phyloP scores from a whole-genome alignment of 148 eudicot genomes.

The Rhododendron vialii region DNA sequence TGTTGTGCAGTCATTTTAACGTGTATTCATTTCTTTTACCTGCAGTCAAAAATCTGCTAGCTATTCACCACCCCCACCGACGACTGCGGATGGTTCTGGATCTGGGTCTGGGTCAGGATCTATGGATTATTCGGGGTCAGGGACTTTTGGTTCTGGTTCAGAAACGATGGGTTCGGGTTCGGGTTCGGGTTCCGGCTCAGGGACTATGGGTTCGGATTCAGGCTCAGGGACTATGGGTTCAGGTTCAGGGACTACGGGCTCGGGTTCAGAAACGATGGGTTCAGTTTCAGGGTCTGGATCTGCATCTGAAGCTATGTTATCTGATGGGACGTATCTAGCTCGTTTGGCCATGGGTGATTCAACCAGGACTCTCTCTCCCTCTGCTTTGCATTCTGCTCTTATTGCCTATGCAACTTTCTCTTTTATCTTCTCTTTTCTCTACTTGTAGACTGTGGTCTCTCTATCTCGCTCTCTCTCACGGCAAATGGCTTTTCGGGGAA shows the following conservation, averaged over 20 bases:
- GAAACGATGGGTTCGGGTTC: not conserved
- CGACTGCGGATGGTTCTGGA: slow-evolving; percentile 25
- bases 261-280: not conserved
- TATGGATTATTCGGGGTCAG: not conserved
- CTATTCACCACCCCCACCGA: slow-evolving; percentile 31
- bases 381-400: slow-evolving; percentile 6
- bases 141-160: not conserved
- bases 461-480: not conserved
- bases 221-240: not conserved
- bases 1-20: not conserved
- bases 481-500: not conserved
- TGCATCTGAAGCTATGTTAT: slow-evolving; percentile 37
- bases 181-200: not conserved
- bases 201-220: not conserved
- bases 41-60: slow-evolving; percentile 81
- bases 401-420: slow-evolving; percentile 8
- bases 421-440: slow-evolving; percentile 19
- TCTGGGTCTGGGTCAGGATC: not conserved
- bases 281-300: slow-evolving; percentile 6
- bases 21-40: not conserved
- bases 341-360: slow-evolving; percentile 87
- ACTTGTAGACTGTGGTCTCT: slow-evolving; percentile 7
- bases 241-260: not conserved
- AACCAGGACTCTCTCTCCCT: slow-evolving; percentile 15
- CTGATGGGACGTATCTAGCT: slow-evolving; percentile 83